Evolutionary conservation across 2,329 filamentous ascomycete genomes (phyloP).

Genomic region (Aspergillus sojae): DNA sequence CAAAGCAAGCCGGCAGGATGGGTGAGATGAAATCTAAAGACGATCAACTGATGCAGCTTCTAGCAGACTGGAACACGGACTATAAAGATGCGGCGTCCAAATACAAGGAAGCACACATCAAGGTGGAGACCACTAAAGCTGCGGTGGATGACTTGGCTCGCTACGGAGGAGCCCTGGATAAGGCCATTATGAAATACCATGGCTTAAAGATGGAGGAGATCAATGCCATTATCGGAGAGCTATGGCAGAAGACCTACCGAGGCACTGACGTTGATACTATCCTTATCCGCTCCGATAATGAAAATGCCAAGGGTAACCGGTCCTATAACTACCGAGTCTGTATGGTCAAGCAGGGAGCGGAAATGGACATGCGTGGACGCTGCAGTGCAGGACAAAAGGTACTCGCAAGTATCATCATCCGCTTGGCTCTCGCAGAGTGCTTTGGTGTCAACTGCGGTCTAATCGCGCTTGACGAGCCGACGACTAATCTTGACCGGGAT

Average conservation of each 20-base stretch:
- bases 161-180: constrained; percentile 82
- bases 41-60: constrained; percentile 71
- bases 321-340: constrained; percentile 96
- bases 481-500: constrained; percentile 92
- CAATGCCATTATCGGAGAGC: constrained; percentile 88
- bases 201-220: constrained; percentile 97
- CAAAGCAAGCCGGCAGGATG: constrained; percentile 72
- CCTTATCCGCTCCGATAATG: constrained; percentile 88
- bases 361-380: constrained; percentile 99
- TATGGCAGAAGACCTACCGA: constrained; percentile 97
- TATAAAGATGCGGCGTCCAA: constrained; percentile 80
- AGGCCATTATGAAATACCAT: constrained; percentile 97
- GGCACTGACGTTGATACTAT: constrained; percentile 98
- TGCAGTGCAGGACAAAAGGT: constrained; percentile 98
- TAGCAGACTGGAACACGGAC: constrained; percentile 79
- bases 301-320: constrained; percentile 72
- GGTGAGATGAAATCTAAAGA: constrained; percentile 84
- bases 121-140: constrained; percentile 87
- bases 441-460: constrained; percentile 95
- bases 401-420: constrained; percentile 94
- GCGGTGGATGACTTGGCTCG: constrained; percentile 87
- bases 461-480: constrained; percentile 95
- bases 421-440: constrained; percentile 90
- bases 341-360: constrained; percentile 95
- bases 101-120: constrained; percentile 86